Evolutionary conservation across 1,139 yeast species (phyloP).

Genomic region (Blastobotrys buckinghamii): DNA sequence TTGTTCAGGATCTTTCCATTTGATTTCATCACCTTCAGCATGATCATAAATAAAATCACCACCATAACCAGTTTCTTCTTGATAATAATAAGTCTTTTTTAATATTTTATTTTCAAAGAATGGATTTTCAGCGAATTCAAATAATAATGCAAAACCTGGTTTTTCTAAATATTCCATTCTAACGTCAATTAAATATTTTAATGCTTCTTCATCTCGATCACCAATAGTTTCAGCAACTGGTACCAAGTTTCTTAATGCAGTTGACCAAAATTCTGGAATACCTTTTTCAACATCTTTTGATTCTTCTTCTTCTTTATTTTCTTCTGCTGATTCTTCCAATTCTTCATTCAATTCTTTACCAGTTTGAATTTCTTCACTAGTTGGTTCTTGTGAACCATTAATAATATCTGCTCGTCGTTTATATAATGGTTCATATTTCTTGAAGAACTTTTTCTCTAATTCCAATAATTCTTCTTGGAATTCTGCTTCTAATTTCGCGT

Average conservation of each 20-base stretch:
- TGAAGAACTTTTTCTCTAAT: constrained; percentile 75
- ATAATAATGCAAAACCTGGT: constrained; percentile 87
- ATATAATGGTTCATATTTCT: constrained; percentile 71
- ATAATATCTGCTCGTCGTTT: constrained; percentile 68
- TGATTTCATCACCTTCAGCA: constrained; percentile 84
- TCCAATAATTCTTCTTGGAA: constrained; percentile 86
- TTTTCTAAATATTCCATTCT: constrained; percentile 75
- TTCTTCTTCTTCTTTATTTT: constrained; percentile 43
- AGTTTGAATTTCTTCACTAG: constrained; percentile 64
- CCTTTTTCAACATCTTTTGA: constrained; percentile 50
- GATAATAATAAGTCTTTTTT: constrained; percentile 87
- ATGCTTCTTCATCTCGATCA: constrained; percentile 85
- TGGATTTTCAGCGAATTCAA: constrained; percentile 72
- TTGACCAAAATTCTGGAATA: constrained; percentile 93
- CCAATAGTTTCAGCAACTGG: constrained; percentile 81
- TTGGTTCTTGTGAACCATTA: constrained; percentile 70
- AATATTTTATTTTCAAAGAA: constrained; percentile 68
- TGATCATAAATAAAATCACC: constrained; percentile 97
- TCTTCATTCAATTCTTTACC: constrained; percentile 61
- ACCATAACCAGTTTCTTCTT: constrained; percentile 87
- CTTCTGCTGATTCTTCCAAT: constrained; percentile 44
- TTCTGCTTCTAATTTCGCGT: constrained; percentile 79
- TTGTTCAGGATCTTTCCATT: constrained; percentile 75
- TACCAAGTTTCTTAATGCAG: constrained; percentile 83
- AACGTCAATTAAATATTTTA: constrained; percentile 62